Conservation (phyloP, 1,284 basidiomycete genomes). For the Mycena sp. region DNA sequence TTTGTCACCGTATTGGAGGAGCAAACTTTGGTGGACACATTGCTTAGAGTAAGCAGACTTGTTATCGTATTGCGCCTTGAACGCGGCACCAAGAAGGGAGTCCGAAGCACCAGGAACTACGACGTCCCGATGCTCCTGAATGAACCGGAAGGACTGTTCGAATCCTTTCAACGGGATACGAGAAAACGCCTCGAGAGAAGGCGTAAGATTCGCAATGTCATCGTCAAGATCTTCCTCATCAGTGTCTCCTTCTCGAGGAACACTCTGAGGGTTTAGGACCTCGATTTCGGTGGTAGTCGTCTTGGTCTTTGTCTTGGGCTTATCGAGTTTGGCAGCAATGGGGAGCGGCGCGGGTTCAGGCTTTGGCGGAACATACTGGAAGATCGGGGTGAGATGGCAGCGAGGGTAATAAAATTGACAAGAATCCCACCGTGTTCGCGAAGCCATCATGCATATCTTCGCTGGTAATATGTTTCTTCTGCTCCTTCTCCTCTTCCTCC, state of each 20-base stretch:
- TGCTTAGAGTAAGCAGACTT: slow-evolving; percentile 79
- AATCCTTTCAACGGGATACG: slow-evolving; percentile 78
- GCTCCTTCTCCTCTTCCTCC: slow-evolving; percentile 51
- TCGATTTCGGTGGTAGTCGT: slow-evolving; percentile 73
- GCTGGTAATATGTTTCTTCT: slow-evolving; percentile 78
- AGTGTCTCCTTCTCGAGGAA: slow-evolving; percentile 14
- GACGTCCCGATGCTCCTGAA: slow-evolving; percentile 81
- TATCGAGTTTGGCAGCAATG: slow-evolving; percentile 53
- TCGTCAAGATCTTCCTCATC: slow-evolving; percentile 48
- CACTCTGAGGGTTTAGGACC: slow-evolving; percentile 76
- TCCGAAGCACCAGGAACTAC: slow-evolving; percentile 84
- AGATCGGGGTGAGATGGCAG: neutral
- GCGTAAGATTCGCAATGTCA: slow-evolving; percentile 82
- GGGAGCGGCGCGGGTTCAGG: slow-evolving; percentile 71
- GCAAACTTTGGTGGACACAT: slow-evolving; percentile 90
- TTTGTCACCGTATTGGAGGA: slow-evolving; percentile 96
- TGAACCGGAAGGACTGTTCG: slow-evolving; percentile 82
- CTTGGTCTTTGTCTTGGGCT: slow-evolving; percentile 53
- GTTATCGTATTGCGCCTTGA: slow-evolving; percentile 81
- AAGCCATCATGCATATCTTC: slow-evolving; percentile 92
- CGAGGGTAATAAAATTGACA: slow-evolving; percentile 1
- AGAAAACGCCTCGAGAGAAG: slow-evolving; percentile 80
- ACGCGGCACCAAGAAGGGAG: slow-evolving; percentile 91
- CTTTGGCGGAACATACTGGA: slow-evolving; percentile 74
- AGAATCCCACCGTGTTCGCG: slow-evolving; percentile 64